phyloP scores from a whole-genome alignment of 345 rosid species.

The Lenwebbia sp. region DNA sequence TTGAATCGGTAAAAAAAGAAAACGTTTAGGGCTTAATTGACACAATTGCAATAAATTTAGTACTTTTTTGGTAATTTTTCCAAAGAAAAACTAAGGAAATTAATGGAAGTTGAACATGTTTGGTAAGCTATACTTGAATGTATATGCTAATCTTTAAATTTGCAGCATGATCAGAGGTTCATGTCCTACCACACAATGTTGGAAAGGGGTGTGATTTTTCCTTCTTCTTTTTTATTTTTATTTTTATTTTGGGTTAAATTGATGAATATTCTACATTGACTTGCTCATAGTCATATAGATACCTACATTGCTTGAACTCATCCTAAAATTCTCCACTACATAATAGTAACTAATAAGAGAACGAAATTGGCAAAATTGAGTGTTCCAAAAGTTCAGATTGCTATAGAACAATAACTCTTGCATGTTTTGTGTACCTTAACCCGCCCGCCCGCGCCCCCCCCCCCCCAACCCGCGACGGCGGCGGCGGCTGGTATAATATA shows the following conservation, averaged over 20 bases:
- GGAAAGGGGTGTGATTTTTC: not conserved
- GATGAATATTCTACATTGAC: not conserved
- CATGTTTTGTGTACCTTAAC: not conserved
- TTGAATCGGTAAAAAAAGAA: no score
- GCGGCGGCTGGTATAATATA: not conserved
- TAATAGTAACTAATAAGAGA: not conserved
- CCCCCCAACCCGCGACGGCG: no score
- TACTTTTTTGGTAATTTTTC: no score
- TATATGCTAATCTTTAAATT: not conserved
- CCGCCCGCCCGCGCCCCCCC: no score
- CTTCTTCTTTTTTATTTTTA: not conserved
- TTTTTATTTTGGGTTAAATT: not conserved
- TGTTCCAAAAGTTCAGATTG: not conserved
- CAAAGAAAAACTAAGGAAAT: not conserved
- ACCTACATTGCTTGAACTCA: not conserved
- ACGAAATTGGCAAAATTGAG: not conserved
- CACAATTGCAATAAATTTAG: no score
- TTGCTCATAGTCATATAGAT: not conserved
- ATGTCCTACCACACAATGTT: not conserved
- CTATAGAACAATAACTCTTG: not conserved
- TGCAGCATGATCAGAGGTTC: not conserved
- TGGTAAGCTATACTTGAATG: not conserved
- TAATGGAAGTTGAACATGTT: not conserved
- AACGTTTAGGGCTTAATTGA: no score
- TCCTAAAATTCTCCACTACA: not conserved